These are phyloP conservation scores for Euphorbia schlechtendalii DNA, from an alignment of 441 rosid species.

Conservation along the genomic window DNA sequence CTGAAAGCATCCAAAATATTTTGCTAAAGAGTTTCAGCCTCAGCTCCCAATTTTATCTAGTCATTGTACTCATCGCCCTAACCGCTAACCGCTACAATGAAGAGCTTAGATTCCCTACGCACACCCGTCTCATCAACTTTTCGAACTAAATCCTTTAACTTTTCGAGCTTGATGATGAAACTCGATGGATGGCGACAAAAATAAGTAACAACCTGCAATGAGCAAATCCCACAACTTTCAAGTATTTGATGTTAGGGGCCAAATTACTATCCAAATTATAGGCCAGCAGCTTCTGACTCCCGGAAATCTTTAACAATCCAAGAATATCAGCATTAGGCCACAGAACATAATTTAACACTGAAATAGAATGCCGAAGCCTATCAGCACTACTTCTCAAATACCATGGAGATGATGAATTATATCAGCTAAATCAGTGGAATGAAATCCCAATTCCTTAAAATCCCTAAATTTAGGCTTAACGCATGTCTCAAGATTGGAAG, in stretches of 20 bases:
- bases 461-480: slow-evolving; percentile 31
- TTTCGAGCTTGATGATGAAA: slow-evolving; percentile 26
- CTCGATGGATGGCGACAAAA: slow-evolving; percentile 16
- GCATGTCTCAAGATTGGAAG: slow-evolving; percentile 16
- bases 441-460: slow-evolving; percentile 31
- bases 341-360: slow-evolving; percentile 21
- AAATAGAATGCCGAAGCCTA: slow-evolving; percentile 20
- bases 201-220: slow-evolving; percentile 18
- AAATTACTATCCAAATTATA: too few relatives aligned
- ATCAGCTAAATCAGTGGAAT: too few relatives aligned
- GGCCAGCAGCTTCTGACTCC: slow-evolving; percentile 17
- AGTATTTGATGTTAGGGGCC: slow-evolving; percentile 27
- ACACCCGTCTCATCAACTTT: slow-evolving; percentile 34
- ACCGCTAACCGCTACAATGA: slow-evolving; percentile 28
- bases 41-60: slow-evolving; percentile 25
- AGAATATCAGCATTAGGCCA: slow-evolving; percentile 19
- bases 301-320: slow-evolving; percentile 18
- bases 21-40: slow-evolving; percentile 28
- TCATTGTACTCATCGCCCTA: slow-evolving; percentile 28
- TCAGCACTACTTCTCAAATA: slow-evolving; percentile 22
- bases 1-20: slow-evolving; percentile 15
- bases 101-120: slow-evolving; percentile 22
- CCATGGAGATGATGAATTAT: slow-evolving; percentile 29
- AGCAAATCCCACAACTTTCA: slow-evolving; percentile 28
- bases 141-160: slow-evolving; percentile 17